phyloP scores from a whole-genome alignment of 2,329 filamentous ascomycete species.

The Nemania sp. region DNA sequence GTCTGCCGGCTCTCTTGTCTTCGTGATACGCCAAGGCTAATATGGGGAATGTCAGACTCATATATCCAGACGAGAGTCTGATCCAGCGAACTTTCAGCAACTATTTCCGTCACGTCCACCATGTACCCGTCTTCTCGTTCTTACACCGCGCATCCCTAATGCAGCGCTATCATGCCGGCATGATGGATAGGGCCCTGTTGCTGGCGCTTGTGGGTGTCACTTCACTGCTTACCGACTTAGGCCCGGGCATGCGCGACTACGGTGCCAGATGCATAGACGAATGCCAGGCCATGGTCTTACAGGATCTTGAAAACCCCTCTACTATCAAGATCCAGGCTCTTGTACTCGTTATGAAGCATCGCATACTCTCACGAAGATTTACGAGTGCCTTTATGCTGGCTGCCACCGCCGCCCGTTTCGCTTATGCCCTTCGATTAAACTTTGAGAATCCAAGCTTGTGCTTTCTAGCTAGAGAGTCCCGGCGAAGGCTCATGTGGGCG shows the following conservation, averaged over 20 bases:
- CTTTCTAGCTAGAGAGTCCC: constrained; percentile 41
- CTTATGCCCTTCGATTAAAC: constrained; percentile 53
- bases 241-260: constrained; percentile 54
- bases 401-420: constrained; percentile 50
- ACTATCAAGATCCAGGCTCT: constrained; percentile 57
- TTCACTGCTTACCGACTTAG: constrained; percentile 58
- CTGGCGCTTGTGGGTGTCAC: constrained; percentile 60
- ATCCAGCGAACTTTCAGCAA: constrained; percentile 58
- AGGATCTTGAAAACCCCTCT: constrained; percentile 58
- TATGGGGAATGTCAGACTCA: constrained; percentile 45
- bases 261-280: constrained; percentile 58
- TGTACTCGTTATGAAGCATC: constrained; percentile 52
- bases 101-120: constrained; percentile 62
- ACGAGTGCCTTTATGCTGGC: constrained; percentile 53
- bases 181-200: constrained; percentile 57
- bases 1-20: constrained; percentile 26
- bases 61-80: constrained; percentile 49
- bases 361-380: constrained; percentile 50
- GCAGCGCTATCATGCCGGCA: constrained; percentile 60
- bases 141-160: constrained; percentile 62
- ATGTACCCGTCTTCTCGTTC: constrained; percentile 62
- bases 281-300: constrained; percentile 56
- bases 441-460: constrained; percentile 51
- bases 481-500: constrained; percentile 49
- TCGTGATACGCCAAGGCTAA: constrained; percentile 27